Conservation (phyloP, 495 filamentous ascomycete genomes). For the Tirmania nivea region DNA sequence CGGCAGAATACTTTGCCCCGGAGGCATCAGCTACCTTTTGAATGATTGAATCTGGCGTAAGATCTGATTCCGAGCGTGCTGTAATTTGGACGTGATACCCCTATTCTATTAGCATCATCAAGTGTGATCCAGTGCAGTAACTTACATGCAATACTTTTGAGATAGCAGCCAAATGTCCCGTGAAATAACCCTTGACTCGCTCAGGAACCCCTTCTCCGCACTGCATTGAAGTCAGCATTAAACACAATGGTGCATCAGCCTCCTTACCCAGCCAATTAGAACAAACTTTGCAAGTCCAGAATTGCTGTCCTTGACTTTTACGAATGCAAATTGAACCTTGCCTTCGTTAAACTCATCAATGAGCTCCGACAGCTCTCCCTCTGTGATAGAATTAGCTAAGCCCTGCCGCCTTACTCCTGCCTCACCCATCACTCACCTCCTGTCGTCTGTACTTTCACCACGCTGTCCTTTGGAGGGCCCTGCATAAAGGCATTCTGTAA, state of each 20-base stretch:
- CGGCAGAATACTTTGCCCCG: conserved; percentile 74
- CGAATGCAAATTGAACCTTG: conserved; percentile 85
- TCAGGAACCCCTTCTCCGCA: conserved; percentile 97
- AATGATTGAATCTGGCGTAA: conserved; percentile 68
- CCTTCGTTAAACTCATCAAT: conserved; percentile 96
- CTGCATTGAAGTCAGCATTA: conserved; percentile 7
- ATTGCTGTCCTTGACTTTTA: conserved; percentile 91
- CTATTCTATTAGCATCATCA: conserved; percentile 18
- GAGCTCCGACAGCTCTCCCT: conserved; percentile 85
- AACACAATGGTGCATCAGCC: background rate
- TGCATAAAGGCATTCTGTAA: conserved; percentile 76
- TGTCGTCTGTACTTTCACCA: conserved; percentile 77
- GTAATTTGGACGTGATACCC: conserved; percentile 96
- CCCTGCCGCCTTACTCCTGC: background rate
- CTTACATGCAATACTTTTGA: conserved; percentile 69
- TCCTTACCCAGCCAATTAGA: conserved; percentile 60
- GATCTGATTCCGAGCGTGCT: conserved; percentile 69
- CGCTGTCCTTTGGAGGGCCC: conserved; percentile 70
- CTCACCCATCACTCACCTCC: conserved; percentile 45
- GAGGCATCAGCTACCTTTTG: conserved; percentile 93
- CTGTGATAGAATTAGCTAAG: conserved; percentile 24
- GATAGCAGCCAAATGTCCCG: conserved; percentile 71
- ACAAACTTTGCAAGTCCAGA: conserved; percentile 77
- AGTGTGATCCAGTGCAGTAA: background rate
- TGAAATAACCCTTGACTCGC: conserved; percentile 93